These are phyloP conservation scores for Pseudovirgaria hyperparasitica DNA, from an alignment of 2,329 filamentous ascomycete genomes.

Conservation along the genomic window DNA sequence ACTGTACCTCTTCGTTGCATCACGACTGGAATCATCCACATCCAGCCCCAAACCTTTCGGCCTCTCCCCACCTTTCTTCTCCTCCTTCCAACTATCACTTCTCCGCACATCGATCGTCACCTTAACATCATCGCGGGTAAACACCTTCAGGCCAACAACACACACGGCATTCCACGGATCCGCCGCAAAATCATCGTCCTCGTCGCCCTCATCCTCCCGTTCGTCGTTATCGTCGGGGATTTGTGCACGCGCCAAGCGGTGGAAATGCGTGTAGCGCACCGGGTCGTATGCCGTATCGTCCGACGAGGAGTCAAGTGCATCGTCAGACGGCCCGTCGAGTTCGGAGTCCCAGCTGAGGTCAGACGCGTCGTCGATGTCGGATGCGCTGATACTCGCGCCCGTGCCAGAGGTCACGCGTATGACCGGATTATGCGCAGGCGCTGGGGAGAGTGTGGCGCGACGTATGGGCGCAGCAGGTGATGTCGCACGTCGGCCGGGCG, in stretches of 20 bases:
- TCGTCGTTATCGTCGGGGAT: slow-evolving; percentile 33
- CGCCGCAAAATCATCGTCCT: slow-evolving; percentile 40
- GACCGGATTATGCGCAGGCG: slow-evolving; percentile 20
- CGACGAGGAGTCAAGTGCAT: slow-evolving; percentile 11
- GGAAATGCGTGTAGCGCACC: no score
- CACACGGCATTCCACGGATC: slow-evolving; percentile 48
- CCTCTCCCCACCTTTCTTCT: no score
- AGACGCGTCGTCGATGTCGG: slow-evolving; percentile 18
- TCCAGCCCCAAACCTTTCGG: no score
- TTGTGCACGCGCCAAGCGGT: no score
- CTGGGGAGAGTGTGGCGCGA: slow-evolving; percentile 23
- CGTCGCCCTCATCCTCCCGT: slow-evolving; percentile 50
- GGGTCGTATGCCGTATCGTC: no score
- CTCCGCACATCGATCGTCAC: no score
- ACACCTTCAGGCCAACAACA: slow-evolving; percentile 46
- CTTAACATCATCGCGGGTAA: no score
- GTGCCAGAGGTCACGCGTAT: slow-evolving; percentile 21
- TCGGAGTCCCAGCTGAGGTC: slow-evolving; percentile 29
- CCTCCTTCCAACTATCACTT: no score
- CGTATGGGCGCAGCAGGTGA: slow-evolving; percentile 16
- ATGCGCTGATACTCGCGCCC: slow-evolving; percentile 14
- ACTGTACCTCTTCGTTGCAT: no score
- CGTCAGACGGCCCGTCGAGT: slow-evolving; percentile 20
- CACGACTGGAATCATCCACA: no score
- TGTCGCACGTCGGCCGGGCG: slow-evolving; percentile 12